phyloP scores from a whole-genome alignment of 2,329 filamentous ascomycete species.

The Colletotrichum sidae region DNA sequence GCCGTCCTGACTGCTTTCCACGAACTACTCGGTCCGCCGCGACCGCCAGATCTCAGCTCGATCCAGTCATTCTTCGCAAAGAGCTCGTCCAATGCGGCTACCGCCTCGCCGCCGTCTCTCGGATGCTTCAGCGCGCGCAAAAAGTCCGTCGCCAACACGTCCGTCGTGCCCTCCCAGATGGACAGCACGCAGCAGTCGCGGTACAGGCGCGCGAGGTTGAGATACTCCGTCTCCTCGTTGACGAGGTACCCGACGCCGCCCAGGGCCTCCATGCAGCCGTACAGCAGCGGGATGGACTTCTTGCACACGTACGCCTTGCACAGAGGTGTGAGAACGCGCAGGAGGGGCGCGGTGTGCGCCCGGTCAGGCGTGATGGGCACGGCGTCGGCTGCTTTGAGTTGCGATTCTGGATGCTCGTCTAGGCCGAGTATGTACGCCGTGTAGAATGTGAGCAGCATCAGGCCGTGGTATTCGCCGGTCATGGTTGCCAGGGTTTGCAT shows the following conservation, averaged over 20 bases:
- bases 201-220: conserved; percentile 73
- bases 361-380: conserved; percentile 47
- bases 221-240: conserved; percentile 70
- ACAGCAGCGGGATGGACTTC: conserved; percentile 60
- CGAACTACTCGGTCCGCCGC: conserved; percentile 41
- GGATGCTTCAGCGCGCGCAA: conserved; percentile 58
- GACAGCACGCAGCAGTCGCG: conserved; percentile 72
- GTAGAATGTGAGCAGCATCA: conserved; percentile 67
- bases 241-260: conserved; percentile 76
- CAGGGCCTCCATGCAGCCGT: conserved; percentile 71
- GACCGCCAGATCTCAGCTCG: conserved; percentile 16
- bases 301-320: conserved; percentile 70
- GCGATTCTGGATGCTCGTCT: conserved; percentile 54
- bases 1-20: conserved; percentile 55
- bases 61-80: conserved; percentile 40
- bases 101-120: conserved; percentile 47
- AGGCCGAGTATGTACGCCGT: conserved; percentile 65
- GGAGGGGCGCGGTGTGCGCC: conserved; percentile 53
- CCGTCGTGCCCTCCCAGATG: conserved; percentile 81
- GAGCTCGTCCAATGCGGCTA: conserved; percentile 58
- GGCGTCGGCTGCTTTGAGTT: background rate
- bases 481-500: conserved; percentile 68
- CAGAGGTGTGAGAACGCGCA: conserved; percentile 70
- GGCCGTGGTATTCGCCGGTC: conserved; percentile 65
- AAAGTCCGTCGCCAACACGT: conserved; percentile 66